Evolutionary conservation across 306 rosid genomes (phyloP).

Genomic region (Cucumis sativus): DNA sequence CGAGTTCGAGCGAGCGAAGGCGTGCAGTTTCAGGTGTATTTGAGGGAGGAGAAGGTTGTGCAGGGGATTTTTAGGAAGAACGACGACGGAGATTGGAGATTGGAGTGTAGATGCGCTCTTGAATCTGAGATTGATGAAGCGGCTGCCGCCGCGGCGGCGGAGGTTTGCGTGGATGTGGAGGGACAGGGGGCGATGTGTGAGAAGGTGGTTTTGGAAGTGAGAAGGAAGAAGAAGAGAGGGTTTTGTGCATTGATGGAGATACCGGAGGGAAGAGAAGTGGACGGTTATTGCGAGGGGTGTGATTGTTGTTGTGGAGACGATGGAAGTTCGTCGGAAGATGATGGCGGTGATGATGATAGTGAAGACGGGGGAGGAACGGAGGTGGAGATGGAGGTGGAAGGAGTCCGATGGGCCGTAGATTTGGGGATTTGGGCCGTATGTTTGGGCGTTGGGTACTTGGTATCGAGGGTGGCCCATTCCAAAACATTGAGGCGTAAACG

Average conservation of each 20-base stretch:
- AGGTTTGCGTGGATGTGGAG: constrained; percentile 33
- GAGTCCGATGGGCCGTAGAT: constrained; percentile 34
- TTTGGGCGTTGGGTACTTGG: constrained; percentile 40
- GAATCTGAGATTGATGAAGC: constrained; percentile 9
- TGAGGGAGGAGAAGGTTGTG: constrained; percentile 30
- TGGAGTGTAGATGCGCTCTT: constrained; percentile 28
- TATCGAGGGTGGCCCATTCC: constrained; percentile 33
- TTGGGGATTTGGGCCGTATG: constrained; percentile 48
- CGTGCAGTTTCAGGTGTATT: constrained; percentile 24
- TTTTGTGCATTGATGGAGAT: constrained; percentile 27
- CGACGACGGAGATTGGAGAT: constrained; percentile 21
- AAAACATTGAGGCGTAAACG: constrained; percentile 22
- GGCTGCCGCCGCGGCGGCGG: constrained; percentile 10
- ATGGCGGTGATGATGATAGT: not conserved
- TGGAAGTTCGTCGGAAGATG: constrained; percentile 13
- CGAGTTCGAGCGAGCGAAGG: constrained; percentile 26
- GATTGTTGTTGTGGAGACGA: not conserved
- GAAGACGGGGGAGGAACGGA: constrained; percentile 1
- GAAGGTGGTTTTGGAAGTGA: constrained; percentile 18
- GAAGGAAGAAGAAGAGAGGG: constrained; percentile 12
- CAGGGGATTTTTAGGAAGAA: constrained; percentile 27
- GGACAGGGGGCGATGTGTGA: constrained; percentile 25
- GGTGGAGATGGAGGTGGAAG: constrained; percentile 15
- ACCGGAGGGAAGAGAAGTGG: constrained; percentile 28
- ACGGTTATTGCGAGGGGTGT: constrained; percentile 12